phyloP scores from a whole-genome alignment of 371 early-diverging fungal genomes.

The Mortierella sp. region DNA sequence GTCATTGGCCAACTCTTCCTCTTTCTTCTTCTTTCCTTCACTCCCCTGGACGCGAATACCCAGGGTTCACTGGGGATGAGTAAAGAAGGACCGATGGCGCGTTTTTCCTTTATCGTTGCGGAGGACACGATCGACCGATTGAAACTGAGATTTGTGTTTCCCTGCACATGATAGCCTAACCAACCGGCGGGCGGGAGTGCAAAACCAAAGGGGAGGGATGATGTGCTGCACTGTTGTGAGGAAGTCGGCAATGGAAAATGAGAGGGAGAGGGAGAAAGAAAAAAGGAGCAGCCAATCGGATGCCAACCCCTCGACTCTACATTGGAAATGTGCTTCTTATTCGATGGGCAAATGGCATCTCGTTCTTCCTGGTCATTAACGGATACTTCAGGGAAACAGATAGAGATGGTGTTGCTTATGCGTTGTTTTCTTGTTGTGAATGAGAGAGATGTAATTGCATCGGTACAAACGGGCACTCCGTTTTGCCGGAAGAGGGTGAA shows the following conservation, averaged over 20 bases:
- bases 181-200: not conserved
- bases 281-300: not conserved
- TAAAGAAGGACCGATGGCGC: not conserved
- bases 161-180: conserved; percentile 4
- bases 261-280: not conserved
- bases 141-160: not conserved
- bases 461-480: not conserved
- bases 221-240: not conserved
- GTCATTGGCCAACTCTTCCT: not conserved
- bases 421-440: not conserved
- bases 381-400: not conserved
- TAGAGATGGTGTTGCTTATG: not conserved
- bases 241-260: not conserved
- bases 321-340: not conserved
- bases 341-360: not conserved
- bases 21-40: not conserved
- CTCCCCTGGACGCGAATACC: not conserved
- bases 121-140: not conserved
- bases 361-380: not conserved
- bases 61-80: not conserved
- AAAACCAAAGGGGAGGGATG: not conserved
- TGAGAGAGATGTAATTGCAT: not conserved
- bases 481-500: not conserved
- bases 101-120: conserved; percentile 5
- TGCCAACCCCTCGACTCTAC: not conserved